Evolutionary conservation across 2,329 filamentous ascomycete genomes (phyloP).

Genomic region (Meredithiella fracta): DNA sequence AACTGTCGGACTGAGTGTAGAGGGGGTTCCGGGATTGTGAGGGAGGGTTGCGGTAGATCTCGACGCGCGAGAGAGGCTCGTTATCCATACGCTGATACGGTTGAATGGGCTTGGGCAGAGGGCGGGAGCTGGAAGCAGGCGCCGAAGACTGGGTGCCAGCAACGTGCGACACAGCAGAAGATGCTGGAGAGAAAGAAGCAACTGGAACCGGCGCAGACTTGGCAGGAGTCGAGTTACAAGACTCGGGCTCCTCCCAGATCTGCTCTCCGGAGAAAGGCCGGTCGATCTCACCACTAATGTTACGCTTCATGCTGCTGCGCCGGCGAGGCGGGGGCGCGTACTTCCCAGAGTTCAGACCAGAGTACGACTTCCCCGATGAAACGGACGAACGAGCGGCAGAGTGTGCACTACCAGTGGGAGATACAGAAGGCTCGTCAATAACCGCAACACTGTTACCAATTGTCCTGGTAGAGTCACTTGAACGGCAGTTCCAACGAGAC

Average conservation of each 20-base stretch:
- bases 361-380: constrained; percentile 15
- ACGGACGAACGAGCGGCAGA: constrained; percentile 4
- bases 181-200: constrained; percentile 16
- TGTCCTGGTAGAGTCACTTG: constrained; percentile 5
- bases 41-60: constrained; percentile 74
- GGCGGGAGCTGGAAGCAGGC: constrained; percentile 14
- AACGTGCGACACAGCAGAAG: background rate
- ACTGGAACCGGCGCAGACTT: background rate
- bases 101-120: constrained; percentile 26
- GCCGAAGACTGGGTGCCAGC: constrained; percentile 6
- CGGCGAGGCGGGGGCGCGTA: constrained; percentile 27
- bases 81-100: constrained; percentile 23
- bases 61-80: constrained; percentile 36
- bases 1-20: constrained; percentile 31
- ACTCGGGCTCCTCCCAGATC: constrained; percentile 78
- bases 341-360: constrained; percentile 17
- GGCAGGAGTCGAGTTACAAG: constrained; percentile 16
- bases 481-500: constrained; percentile 5
- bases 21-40: constrained; percentile 65
- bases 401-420: constrained; percentile 5
- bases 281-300: constrained; percentile 51
- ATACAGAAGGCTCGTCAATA: constrained; percentile 9
- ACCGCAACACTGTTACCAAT: background rate
- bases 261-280: constrained; percentile 58
- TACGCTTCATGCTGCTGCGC: constrained; percentile 51